phyloP scores from a whole-genome alignment of 768 basidiomycete genomes.

The Mrakia frigida region DNA sequence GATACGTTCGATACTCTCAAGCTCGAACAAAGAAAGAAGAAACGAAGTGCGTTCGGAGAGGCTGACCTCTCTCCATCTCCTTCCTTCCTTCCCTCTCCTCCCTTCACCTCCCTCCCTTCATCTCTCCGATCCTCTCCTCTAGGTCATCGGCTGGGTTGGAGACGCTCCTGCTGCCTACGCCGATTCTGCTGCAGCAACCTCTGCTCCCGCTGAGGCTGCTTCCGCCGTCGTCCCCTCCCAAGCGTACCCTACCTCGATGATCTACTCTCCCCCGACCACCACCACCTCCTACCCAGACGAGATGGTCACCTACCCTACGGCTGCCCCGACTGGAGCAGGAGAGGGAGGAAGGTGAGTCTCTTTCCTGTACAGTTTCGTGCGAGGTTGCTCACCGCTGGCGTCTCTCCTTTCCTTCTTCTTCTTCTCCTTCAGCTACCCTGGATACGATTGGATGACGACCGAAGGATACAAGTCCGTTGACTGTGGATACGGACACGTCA shows the following conservation, averaged over 20 bases:
- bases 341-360: background rate
- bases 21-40: too few species aligned
- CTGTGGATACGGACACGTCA: background rate
- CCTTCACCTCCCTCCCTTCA: background rate
- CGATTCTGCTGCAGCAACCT: background rate
- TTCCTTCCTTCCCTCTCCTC: background rate
- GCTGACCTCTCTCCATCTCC: too few species aligned
- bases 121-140: background rate
- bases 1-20: too few species aligned
- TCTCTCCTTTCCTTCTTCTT: background rate
- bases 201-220: background rate
- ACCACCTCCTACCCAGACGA: background rate
- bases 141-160: conserved; percentile 5
- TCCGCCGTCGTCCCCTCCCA: background rate
- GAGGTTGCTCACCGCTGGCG: too few species aligned
- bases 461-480: background rate
- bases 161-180: background rate
- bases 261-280: background rate
- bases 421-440: background rate
- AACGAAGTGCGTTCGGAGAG: too few species aligned
- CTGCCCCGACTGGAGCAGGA: background rate
- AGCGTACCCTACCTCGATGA: background rate
- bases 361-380: background rate
- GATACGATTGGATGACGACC: background rate
- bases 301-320: background rate